Evolutionary conservation across 257 asterid genomes (phyloP).

Genomic region (Orobanche coerulescens): DNA sequence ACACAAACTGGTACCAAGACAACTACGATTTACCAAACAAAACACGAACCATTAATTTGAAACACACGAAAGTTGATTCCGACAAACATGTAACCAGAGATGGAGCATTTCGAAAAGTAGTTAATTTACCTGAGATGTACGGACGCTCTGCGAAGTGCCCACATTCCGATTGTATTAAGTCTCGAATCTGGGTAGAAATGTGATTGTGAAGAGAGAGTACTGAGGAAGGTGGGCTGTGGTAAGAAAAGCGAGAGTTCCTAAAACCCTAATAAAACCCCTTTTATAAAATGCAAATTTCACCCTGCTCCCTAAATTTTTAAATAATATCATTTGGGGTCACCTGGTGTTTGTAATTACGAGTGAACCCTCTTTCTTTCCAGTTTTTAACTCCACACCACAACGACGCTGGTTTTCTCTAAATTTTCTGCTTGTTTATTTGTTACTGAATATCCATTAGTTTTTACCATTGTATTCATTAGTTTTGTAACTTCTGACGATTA

Average conservation of each 20-base stretch:
- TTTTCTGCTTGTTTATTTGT: too few relatives aligned
- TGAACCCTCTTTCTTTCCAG: background rate
- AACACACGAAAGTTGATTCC: background rate
- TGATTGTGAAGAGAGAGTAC: background rate
- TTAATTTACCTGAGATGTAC: constrained; percentile 38
- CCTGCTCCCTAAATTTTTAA: constrained; percentile 11
- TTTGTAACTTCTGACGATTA: too few relatives aligned
- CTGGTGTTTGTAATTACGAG: constrained; percentile 1
- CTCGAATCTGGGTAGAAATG: background rate
- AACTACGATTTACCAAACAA: background rate
- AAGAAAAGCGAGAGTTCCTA: constrained; percentile 8
- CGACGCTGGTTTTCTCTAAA: too few relatives aligned
- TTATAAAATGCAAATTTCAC: background rate
- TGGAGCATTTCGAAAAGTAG: background rate
- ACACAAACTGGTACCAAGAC: too few relatives aligned
- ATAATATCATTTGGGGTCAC: constrained; percentile 5
- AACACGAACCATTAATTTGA: background rate
- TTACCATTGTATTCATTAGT: too few relatives aligned
- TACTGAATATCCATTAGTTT: too few relatives aligned
- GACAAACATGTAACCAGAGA: background rate
- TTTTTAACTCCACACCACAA: background rate
- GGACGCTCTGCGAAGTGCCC: constrained; percentile 61
- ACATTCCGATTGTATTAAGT: constrained; percentile 33
- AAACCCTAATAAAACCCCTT: constrained; percentile 36
- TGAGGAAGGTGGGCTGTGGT: background rate